phyloP scores from a whole-genome alignment of 1,139 yeast genomes.

The Diutina rugosa region DNA sequence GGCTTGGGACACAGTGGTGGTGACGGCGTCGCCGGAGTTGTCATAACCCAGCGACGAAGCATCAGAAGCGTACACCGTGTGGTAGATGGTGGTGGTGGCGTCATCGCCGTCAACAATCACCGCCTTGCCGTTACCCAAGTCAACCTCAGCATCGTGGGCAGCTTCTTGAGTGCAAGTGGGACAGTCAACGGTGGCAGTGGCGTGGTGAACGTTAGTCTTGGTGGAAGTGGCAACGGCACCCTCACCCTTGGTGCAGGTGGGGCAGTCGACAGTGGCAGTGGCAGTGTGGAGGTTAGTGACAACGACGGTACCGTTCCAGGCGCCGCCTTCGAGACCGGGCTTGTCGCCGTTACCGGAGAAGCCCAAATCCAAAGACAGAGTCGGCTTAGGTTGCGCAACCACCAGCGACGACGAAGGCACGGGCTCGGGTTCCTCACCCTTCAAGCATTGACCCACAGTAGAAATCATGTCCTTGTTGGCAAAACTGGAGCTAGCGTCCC shows the following conservation, averaged over 20 bases:
- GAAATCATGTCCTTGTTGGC: slow-evolving; percentile 5
- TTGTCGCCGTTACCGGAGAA: neutral
- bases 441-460: slow-evolving; percentile 5
- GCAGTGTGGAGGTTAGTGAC: neutral
- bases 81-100: neutral
- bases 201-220: neutral
- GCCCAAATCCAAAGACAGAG: neutral
- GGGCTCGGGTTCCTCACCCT: neutral
- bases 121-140: neutral
- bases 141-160: neutral
- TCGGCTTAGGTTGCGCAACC: neutral
- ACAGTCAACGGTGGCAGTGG: neutral
- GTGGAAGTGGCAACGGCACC: neutral
- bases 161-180: neutral
- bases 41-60: neutral
- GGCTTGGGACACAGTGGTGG: neutral
- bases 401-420: neutral
- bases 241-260: neutral
- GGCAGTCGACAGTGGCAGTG: neutral
- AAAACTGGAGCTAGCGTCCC: slow-evolving; percentile 16
- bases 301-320: neutral
- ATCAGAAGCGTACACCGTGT: neutral
- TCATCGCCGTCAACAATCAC: neutral
- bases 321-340: neutral
- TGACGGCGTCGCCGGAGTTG: neutral